Base-by-base conservation (phyloP, 495 filamentous ascomycete genomes). In the Venustampulla echinocandica region DNA sequence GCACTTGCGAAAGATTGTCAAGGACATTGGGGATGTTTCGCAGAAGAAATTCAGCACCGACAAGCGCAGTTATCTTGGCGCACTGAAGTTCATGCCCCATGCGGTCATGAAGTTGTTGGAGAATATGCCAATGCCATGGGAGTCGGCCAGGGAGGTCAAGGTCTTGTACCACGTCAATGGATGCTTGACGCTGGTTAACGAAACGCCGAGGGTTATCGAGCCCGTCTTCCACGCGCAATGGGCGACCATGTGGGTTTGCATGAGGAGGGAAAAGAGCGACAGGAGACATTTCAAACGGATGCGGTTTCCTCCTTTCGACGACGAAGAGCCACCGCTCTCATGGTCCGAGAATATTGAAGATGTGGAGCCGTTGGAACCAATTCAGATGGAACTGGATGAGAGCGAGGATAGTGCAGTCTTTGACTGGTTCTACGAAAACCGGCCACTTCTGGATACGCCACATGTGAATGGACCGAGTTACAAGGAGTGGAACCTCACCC, bases 71-170 rank as follows among this genome's bases (percentile, higher is more conserved):
- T 99, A 99, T 68, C 76, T 99, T 20, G 93, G 93, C 42, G 90
- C 93, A 34, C 65, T 99, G 51, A 99, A 99, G 68, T 99, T 95
- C 65, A 99, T 99, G 93, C 93, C 93, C 1, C 93, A 99, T 62
- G 93, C 93, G n/a, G 93, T 99, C 9, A 65, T 99, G 69, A 99
- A 99, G 72, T 78, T 99, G 15, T 59, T 99, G 46, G 93, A 99
- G 73, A 99, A 99, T 61, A 99, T 99, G 93, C 93, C 93, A 7
- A 99, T 99, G 93, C 93, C 93, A 6, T 99, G 93, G 93, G 93
- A 99, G 70, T 87, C 87, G 23, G 78, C 87, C 4, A 75, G 89
- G 42, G 90, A 99, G 58, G 93, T 99, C 41, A 95, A 95, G 65
- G 93, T 99, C 10, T 70, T 99, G 6, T 99, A 99, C 65, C 93